Percentiles rank a stretch among this genome's conserved stretches.
Conservation (phyloP, 2,329 filamentous ascomycete species). For the Escovopsis sp. region DNA sequence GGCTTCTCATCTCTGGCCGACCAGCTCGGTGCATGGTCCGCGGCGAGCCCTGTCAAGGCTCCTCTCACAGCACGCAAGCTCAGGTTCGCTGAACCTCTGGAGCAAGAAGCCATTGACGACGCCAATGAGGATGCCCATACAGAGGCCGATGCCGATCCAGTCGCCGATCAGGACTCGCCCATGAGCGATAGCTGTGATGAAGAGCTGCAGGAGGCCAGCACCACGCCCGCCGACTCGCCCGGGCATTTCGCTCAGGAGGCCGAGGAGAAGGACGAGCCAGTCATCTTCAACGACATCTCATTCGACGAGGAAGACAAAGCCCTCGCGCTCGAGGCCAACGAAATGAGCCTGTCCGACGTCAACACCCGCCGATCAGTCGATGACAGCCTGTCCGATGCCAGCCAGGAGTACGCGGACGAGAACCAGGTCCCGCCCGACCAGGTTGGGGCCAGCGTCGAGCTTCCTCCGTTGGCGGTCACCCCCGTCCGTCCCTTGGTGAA, state of each 20-base stretch:
- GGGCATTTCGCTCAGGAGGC: conserved; percentile 5
- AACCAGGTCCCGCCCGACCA: conserved; percentile 45
- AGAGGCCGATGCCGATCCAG: conserved; percentile 2
- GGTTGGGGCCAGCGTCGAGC: conserved; percentile 18
- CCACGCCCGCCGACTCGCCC: conserved; percentile 7
- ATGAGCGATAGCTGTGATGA: conserved; percentile 42
- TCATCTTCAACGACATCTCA: conserved; percentile 31
- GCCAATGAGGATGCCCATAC: background rate
- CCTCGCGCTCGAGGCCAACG: conserved; percentile 42
- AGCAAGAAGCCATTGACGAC: background rate
- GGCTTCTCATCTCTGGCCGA: conserved; percentile 51
- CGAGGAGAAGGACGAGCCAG: conserved; percentile 14
- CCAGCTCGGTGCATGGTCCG: conserved; percentile 48
- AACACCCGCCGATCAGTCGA: conserved; percentile 23
- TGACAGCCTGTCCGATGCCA: conserved; percentile 42
- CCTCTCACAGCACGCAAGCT: background rate
- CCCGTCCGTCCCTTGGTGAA: conserved; percentile 36
- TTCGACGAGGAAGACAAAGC: conserved; percentile 42
- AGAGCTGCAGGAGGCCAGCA: conserved; percentile 38
- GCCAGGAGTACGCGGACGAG: conserved; percentile 53
- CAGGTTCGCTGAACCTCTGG: background rate
- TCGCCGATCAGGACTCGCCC: conserved; percentile 18
- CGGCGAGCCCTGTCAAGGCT: conserved; percentile 32
- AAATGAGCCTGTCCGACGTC: conserved; percentile 41
- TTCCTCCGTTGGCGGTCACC: conserved; percentile 29